Base-by-base conservation (phyloP, 768 basidiomycete species). In the Candolleomyces efflorescens region DNA sequence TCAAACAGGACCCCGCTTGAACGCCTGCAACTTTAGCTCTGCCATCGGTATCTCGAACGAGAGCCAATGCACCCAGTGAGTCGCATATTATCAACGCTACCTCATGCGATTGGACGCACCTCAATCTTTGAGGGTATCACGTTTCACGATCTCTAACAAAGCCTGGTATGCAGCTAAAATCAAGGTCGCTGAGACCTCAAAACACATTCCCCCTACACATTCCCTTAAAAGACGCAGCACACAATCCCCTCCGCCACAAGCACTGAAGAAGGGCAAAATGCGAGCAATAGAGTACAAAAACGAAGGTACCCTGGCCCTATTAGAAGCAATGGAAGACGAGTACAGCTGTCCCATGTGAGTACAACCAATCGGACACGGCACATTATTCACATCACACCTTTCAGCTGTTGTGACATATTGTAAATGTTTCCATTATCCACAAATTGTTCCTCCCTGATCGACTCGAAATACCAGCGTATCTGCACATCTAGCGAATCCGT, bases 361-460 rank as follows among this genome's bases (percentile, higher is more conserved):
- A 22, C 54, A 44, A 38, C 32, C 22, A 24, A 57, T 32, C 12
- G 12, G 17, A 13, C 41, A 49, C 32, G 13, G 53, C 27, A 24
- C 55, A n/a, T 26, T 49, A n/a, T 50, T 58, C 41, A 53, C 59
- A 50, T 64, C 46, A 53, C 55, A 38, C 52, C 51, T 60, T 43
- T 18, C 60, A 90, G 89, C 67, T 91, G 89, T 60, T 87, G 74
- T 69, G 88, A 90, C 65, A 71, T 89, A 27, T 75, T 89, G 89
- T 87, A 67, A 64, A 85, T 72, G 24, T 24, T 17, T n/a, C 45
- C 44, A 46, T 36, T 17, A 52, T 17, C 23, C 13, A 7, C 32
- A 32, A 32, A 11, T 5, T 18, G 4, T 50, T 55, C 45, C 23
- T 26, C 11, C n/a, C 27, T 49, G 60, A 22, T 38, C 18, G 53